Evolutionary conservation across 345 rosid species (phyloP), one percentile per base, ranked within the genome.

Genomic region (Draba incana): DNA sequence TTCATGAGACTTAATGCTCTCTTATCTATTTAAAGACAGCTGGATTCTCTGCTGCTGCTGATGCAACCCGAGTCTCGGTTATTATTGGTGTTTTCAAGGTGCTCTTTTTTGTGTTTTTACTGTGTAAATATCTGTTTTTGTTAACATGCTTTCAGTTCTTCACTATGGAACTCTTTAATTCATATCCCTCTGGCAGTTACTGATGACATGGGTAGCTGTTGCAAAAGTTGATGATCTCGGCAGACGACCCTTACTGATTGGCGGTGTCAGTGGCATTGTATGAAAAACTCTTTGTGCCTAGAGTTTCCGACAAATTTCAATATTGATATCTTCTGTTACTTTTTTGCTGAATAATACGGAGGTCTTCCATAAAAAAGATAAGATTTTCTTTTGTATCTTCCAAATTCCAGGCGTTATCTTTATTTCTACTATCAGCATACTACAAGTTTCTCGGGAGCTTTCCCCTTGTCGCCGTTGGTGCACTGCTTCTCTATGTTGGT

Each of bases 31-130:
- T 11, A 55, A 46, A 94, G 98, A 87, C 83, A 79, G 98, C 98
- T 48, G 99, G 99, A 75, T 94, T 94, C 77, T 89, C 98, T 72
- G 98, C 92, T 20, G 97, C 98, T 64, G 87, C 97, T 72, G 99
- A 94, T 81, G 99, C 99, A 54, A 87, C 98, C 27, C 77, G 96
- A 69, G 93, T 94, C 62, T 94, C 99, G 33, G 91, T 91, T 56
- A 68, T 94, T 13, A 85, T 94, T 76, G 99, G 97, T 30, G 44
- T 89, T 35, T 85, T 94, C 82, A 94, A 94, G 99, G 98, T 84
- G 72, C 54, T 59, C 38, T 56, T 71, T 52, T 63, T 10, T 12
- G 41, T 69, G 38, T 59, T 4, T 8, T 8, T 5, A 7, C 3
- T 31, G n/a, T 51, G 42, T 35, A n/a, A 49, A 38, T 48, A 60